A percentile compares a stretch with the other conserved stretches of the same genome.
Evolutionary conservation across 768 basidiomycete species (phyloP).

Genomic region (Suillus decipiens): DNA sequence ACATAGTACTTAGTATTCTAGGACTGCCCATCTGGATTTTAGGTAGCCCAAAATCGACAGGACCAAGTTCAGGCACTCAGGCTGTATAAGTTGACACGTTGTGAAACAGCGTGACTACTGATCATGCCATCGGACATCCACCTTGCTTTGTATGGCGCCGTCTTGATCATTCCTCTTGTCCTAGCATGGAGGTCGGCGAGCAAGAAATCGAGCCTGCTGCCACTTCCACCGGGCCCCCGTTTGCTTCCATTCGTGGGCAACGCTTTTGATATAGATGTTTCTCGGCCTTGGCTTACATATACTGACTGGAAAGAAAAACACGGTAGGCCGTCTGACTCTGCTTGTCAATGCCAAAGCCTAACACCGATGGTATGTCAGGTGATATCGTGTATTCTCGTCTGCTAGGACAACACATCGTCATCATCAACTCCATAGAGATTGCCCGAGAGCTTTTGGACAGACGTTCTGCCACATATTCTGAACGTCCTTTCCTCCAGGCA

Average conservation of each 20-base stretch:
- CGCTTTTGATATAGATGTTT: constrained; percentile 9
- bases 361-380: constrained; percentile 8
- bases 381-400: constrained; percentile 17
- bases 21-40: not conserved
- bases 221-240: constrained; percentile 18
- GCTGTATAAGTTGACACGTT: not conserved
- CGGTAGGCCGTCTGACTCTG: constrained; percentile 8
- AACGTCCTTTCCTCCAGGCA: constrained; percentile 13
- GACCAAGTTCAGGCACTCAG: not conserved
- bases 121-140: not conserved
- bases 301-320: constrained; percentile 15
- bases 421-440: constrained; percentile 17
- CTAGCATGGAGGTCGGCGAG: not conserved
- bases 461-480: constrained; percentile 21
- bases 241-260: constrained; percentile 19
- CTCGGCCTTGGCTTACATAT: constrained; percentile 17
- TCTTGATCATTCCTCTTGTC: not conserved
- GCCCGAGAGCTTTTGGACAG: constrained; percentile 17
- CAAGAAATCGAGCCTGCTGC: not conserved
- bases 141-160: not conserved
- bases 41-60: not conserved
- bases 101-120: not conserved
- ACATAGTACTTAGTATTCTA: no score
- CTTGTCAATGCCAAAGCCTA: not conserved
- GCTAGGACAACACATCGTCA: constrained; percentile 13